phyloP scores from a whole-genome alignment of 768 basidiomycete species.

The Sistotremastrum suecicum region DNA sequence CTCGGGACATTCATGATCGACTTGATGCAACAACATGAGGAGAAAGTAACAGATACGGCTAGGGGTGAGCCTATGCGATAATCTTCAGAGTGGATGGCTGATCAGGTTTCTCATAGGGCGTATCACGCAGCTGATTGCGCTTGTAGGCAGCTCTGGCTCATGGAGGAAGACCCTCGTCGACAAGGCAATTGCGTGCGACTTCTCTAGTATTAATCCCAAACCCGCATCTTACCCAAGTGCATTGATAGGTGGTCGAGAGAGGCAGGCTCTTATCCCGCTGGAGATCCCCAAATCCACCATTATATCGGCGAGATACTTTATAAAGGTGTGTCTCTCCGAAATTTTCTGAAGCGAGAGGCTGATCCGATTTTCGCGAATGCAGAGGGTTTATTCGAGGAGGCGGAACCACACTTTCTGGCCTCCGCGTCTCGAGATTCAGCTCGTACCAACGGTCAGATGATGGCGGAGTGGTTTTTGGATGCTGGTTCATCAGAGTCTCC shows the following conservation, averaged over 20 bases:
- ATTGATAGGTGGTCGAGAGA: slow-evolving; percentile 70
- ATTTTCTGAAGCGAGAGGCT: not conserved
- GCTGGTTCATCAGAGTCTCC: slow-evolving; percentile 19
- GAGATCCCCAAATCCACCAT: slow-evolving; percentile 78
- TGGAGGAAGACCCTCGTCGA: slow-evolving; percentile 91
- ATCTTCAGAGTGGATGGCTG: no score
- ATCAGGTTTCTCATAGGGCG: slow-evolving; percentile 35
- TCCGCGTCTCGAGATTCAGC: slow-evolving; percentile 86
- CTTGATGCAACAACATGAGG: slow-evolving; percentile 65
- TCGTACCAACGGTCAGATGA: slow-evolving; percentile 71
- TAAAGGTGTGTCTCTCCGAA: slow-evolving; percentile 41
- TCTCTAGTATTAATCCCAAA: not conserved
- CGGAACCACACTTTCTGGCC: slow-evolving; percentile 73
- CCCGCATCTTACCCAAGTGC: not conserved
- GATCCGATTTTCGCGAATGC: not conserved
- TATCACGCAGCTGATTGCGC: slow-evolving; percentile 81
- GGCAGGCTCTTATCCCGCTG: slow-evolving; percentile 63
- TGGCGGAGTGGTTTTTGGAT: slow-evolving; percentile 53
- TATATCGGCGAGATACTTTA: slow-evolving; percentile 82
- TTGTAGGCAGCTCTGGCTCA: slow-evolving; percentile 60
- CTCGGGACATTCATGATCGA: slow-evolving; percentile 67
- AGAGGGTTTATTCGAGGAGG: slow-evolving; percentile 67
- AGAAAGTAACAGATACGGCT: slow-evolving; percentile 60
- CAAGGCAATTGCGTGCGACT: slow-evolving; percentile 64
- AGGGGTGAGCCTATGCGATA: slow-evolving; percentile 41